Conservation (phyloP, 2,329 filamentous ascomycete genomes). For the Pseudocercospora pini-densiflorae region DNA sequence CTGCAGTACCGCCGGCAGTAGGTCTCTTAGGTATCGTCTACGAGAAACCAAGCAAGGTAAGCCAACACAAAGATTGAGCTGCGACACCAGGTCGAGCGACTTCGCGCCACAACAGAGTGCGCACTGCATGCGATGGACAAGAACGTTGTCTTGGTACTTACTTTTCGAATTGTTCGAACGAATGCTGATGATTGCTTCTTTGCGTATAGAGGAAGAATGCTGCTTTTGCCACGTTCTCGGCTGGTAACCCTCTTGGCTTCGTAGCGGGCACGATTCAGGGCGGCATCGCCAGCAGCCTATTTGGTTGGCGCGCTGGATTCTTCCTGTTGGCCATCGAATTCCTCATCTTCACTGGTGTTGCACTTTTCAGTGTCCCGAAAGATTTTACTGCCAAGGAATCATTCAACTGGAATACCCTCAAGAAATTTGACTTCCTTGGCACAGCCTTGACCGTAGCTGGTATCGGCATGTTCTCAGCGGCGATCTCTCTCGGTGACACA, state of each 20-base stretch:
- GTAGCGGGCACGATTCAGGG: conserved; percentile 64
- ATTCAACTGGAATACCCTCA: conserved; percentile 54
- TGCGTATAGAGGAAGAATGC: conserved; percentile 59
- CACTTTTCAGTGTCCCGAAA: conserved; percentile 65
- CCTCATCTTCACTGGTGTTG: conserved; percentile 61
- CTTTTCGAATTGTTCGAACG: too few species aligned
- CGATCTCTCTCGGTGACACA: conserved; percentile 59
- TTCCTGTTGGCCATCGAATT: conserved; percentile 68
- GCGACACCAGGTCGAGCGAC: too few species aligned
- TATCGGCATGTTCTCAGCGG: conserved; percentile 67
- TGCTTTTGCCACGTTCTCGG: conserved; percentile 66
- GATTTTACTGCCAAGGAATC: conserved; percentile 55
- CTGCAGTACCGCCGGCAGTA: conserved; percentile 66
- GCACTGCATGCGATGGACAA: too few species aligned
- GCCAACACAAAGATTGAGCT: too few species aligned
- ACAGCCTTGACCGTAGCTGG: conserved; percentile 66
- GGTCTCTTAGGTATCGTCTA: conserved; percentile 69
- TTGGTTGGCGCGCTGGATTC: conserved; percentile 67
- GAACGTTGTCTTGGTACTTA: too few species aligned
- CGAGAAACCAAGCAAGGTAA: conserved; percentile 56
- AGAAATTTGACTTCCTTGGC: conserved; percentile 65
- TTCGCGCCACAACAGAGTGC: too few species aligned
- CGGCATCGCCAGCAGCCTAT: conserved; percentile 64
- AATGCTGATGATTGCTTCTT: too few species aligned
- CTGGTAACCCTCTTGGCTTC: conserved; percentile 62